Base-by-base conservation (phyloP, 2,329 filamentous ascomycete genomes). In the Claviceps cyperi region DNA sequence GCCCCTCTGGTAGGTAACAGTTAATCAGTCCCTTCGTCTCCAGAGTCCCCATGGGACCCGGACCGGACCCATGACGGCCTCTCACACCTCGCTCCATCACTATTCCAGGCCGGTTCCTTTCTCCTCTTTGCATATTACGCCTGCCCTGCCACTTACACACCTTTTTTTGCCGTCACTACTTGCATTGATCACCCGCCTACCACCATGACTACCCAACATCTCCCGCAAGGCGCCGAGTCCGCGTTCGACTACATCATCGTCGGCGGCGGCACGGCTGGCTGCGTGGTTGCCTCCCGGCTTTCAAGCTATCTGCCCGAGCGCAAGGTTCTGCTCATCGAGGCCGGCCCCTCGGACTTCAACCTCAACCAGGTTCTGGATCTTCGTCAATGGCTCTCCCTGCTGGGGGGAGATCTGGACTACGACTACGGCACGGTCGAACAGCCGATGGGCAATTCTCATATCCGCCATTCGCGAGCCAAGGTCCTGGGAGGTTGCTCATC, bases 401-500 rank as follows among this genome's bases (percentile, higher is more conserved):
- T 95, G 28, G 89, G 89, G 55, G 86, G 87, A 61, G 81, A 94
- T 62, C 77, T 94, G 53, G 89, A 95, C 70, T 94, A 91, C 67
- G 88, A 94, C 68, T 94, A 94, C 68, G 79, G 79, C 60, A 94
- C 88, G 40, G 87, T 82, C 46, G 87, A 94, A 69, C 89, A 95
- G 72, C 88, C 88, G 55, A 92, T 80, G 71, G 87, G 88, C 63
- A 95, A 95, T 74, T 92, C 86, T 51, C 78, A 88, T 70, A 94
- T 95, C 70, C 82, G 88, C 56, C 89, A 94, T 72, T 94, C 89
- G 14, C 83, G 89, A 54, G 89, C 89, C 55, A 94, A 94, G 73
- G 88, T 95, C 39, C 77, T 95, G 32, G 89, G 89, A 58, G 89
- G 89, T 57, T 95, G 89, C 75, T 94, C 88, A 43, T 91, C 85